Percentiles rank a stretch among this genome's conserved stretches.
These are phyloP conservation scores for Didymella glomerata DNA, from an alignment of 2,329 filamentous ascomycete genomes.

Conservation along the genomic window DNA sequence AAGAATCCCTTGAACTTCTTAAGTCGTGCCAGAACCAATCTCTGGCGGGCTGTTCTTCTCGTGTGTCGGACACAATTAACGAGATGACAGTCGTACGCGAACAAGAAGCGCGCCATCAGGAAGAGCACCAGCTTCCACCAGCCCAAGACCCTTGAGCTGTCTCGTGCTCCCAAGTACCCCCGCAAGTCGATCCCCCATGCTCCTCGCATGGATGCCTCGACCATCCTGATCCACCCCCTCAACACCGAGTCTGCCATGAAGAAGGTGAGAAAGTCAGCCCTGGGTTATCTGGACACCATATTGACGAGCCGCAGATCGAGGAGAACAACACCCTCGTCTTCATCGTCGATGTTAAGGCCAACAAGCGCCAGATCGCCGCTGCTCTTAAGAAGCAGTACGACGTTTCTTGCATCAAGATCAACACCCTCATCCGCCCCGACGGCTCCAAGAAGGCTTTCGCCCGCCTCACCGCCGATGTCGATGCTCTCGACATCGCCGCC, in stretches of 20 bases:
- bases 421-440: slow-evolving; percentile 97
- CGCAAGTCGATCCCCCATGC: slow-evolving; percentile 92
- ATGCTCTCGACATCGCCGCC: slow-evolving; percentile 98
- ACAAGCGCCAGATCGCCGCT: slow-evolving; percentile 99
- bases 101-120: slow-evolving; percentile 94
- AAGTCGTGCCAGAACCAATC: slow-evolving; percentile 61
- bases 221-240: slow-evolving; percentile 94
- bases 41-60: slow-evolving; percentile 61
- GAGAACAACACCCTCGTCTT: slow-evolving; percentile 99
- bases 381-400: slow-evolving; percentile 99
- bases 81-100: slow-evolving; percentile 68
- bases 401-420: slow-evolving; percentile 98
- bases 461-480: slow-evolving; percentile 93
- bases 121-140: slow-evolving; percentile 94
- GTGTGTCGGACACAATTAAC: slow-evolving; percentile 50
- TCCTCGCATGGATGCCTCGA: slow-evolving; percentile 94
- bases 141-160: slow-evolving; percentile 93
- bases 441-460: slow-evolving; percentile 99
- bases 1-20: slow-evolving; percentile 61
- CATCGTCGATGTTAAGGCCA: slow-evolving; percentile 88
- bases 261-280: slow-evolving; percentile 62
- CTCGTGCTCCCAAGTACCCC: slow-evolving; percentile 92
- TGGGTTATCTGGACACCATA: background rate
- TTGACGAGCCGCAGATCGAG: slow-evolving; percentile 71
- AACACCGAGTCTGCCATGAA: slow-evolving; percentile 99